phyloP scores from a whole-genome alignment of 2,329 filamentous ascomycete genomes.

The Anisogramma anomala region DNA sequence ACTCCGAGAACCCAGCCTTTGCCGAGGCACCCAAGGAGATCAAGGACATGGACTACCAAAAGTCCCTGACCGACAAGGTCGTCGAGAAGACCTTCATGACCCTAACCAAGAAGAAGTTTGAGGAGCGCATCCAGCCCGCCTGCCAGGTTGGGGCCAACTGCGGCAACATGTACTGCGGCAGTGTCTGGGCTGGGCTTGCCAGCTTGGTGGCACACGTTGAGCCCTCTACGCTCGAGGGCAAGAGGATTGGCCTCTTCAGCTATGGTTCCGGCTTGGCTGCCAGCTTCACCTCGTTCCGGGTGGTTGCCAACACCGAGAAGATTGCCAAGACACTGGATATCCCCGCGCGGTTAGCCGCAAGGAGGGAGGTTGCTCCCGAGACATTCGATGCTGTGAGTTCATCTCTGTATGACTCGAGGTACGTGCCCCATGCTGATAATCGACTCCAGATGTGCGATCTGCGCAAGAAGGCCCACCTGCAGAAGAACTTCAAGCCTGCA shows the following conservation, averaged over 20 bases:
- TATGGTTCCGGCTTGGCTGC: conserved; percentile 67
- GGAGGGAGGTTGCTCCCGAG: conserved; percentile 56
- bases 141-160: conserved; percentile 69
- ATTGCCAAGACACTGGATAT: conserved; percentile 61
- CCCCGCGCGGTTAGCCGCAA: conserved; percentile 52
- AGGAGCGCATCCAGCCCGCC: conserved; percentile 61
- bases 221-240: conserved; percentile 53
- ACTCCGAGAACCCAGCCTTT: conserved; percentile 57
- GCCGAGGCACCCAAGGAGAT: conserved; percentile 65
- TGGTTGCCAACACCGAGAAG: conserved; percentile 56
- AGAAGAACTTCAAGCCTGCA: conserved; percentile 64
- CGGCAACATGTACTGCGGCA: conserved; percentile 57
- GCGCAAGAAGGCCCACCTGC: conserved; percentile 70
- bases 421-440: conserved; percentile 16
- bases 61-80: conserved; percentile 68
- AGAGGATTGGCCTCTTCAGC: conserved; percentile 66
- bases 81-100: conserved; percentile 81
- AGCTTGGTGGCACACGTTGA: conserved; percentile 55
- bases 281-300: conserved; percentile 61
- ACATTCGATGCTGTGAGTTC: conserved; percentile 60
- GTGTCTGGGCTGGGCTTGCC: conserved; percentile 66
- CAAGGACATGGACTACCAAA: conserved; percentile 65
- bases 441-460: conserved; percentile 59
- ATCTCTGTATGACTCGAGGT: background rate
- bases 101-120: conserved; percentile 73